Evolutionary conservation across 179 eudicot species (phyloP).

Genomic region (Spergularia azorica): DNA sequence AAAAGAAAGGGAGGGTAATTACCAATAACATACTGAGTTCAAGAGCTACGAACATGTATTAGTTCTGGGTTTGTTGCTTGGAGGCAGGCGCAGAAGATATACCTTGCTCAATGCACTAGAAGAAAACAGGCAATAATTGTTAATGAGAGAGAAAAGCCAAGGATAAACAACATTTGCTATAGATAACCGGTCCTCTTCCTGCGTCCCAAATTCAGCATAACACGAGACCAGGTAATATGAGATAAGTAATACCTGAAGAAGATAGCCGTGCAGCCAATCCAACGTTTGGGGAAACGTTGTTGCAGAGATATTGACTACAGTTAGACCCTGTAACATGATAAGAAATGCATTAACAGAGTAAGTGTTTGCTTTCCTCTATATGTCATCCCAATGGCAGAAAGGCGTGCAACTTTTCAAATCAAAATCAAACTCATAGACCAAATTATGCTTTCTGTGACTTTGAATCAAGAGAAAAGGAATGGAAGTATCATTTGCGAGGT

Average conservation of each 20-base stretch:
- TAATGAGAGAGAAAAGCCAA: neutral
- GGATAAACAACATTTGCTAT: slow-evolving; percentile 1
- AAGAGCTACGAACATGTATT: neutral
- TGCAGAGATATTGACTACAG: slow-evolving; percentile 85
- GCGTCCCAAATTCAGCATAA: neutral
- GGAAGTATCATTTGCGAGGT: too few species aligned
- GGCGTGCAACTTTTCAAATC: too few species aligned
- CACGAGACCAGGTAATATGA: neutral
- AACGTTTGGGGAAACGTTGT: slow-evolving; percentile 95
- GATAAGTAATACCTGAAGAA: slow-evolving; percentile 69
- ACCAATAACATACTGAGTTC: slow-evolving; percentile 3
- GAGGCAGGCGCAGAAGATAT: slow-evolving; percentile 49
- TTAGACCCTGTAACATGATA: slow-evolving; percentile 61
- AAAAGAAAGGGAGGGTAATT: too few species aligned
- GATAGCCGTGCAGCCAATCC: slow-evolving; percentile 95
- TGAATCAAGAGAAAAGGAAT: too few species aligned
- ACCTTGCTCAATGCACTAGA: slow-evolving; percentile 87
- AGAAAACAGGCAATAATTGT: slow-evolving; percentile 3
- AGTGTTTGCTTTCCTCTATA: too few species aligned
- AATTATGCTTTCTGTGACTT: too few species aligned
- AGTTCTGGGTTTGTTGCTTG: slow-evolving; percentile 34
- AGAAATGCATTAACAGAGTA: neutral
- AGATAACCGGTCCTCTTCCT: neutral
- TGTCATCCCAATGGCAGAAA: too few species aligned
- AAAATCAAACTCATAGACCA: too few species aligned